A percentile compares a stretch with the other conserved stretches of the same genome.
phyloP scores from a whole-genome alignment of 257 asterid species.

The Nicotiana paniculata region DNA sequence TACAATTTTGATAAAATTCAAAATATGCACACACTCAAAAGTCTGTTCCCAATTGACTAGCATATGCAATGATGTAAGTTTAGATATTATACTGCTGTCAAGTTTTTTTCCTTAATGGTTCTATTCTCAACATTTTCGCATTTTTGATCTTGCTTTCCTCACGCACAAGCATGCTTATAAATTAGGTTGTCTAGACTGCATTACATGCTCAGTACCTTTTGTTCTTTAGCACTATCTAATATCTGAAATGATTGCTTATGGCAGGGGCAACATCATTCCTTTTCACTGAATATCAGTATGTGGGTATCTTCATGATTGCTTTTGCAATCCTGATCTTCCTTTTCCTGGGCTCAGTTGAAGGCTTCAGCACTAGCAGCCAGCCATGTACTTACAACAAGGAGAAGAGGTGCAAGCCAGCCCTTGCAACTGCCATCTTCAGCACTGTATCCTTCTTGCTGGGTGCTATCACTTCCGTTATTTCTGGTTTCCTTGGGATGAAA shows the following conservation, averaged over 20 bases:
- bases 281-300: conserved; percentile 68
- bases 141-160: background rate
- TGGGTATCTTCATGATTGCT: conserved; percentile 81
- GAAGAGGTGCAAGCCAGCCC: conserved; percentile 58
- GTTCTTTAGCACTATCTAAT: background rate
- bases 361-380: conserved; percentile 64
- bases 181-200: background rate
- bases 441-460: conserved; percentile 79
- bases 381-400: conserved; percentile 49
- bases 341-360: conserved; percentile 87
- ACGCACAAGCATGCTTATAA: background rate
- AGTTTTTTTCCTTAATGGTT: background rate
- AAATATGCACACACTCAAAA: background rate
- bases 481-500: conserved; percentile 95
- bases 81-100: background rate
- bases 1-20: background rate
- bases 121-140: background rate
- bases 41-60: background rate
- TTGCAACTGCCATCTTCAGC: conserved; percentile 88
- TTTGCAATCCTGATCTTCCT: conserved; percentile 86
- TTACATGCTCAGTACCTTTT: background rate
- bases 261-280: conserved; percentile 90
- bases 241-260: conserved; percentile 6
- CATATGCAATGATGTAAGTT: background rate
- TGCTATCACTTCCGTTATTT: conserved; percentile 71